These are phyloP conservation scores for Kwoniella europaea DNA, from an alignment of 768 basidiomycete genomes.

Conservation along the genomic window DNA sequence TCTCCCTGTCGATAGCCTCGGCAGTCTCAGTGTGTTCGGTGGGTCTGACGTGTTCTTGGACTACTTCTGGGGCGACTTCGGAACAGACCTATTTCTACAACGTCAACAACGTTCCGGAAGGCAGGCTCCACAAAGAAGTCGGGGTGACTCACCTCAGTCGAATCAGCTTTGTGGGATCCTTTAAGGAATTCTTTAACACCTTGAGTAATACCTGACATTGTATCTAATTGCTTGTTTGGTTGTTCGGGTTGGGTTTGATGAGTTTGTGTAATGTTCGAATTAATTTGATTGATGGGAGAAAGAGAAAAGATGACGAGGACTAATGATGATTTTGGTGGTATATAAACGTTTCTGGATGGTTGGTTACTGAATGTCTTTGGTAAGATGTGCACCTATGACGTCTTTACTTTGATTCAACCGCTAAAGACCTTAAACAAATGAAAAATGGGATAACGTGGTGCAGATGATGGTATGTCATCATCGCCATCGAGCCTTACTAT, in stretches of 20 bases:
- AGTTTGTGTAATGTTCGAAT: slow-evolving; percentile 3
- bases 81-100: slow-evolving; percentile 50
- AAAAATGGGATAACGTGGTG: background rate
- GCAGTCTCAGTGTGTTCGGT: slow-evolving; percentile 53
- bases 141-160: slow-evolving; percentile 48
- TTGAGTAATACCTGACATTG: slow-evolving; percentile 38
- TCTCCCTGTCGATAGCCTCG: slow-evolving; percentile 58
- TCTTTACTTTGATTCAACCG: background rate
- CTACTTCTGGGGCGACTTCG: slow-evolving; percentile 57
- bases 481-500: background rate
- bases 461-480: background rate
- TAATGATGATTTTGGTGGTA: background rate
- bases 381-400: background rate
- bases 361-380: background rate
- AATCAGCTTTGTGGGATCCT: slow-evolving; percentile 49
- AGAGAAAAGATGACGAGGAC: slow-evolving; percentile 1
- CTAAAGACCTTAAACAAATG: background rate
- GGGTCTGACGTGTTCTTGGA: slow-evolving; percentile 54
- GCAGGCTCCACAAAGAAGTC: no score
- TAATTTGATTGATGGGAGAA: slow-evolving; percentile 2
- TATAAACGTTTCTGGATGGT: background rate
- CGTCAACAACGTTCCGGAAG: slow-evolving; percentile 2
- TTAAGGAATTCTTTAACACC: slow-evolving; percentile 53
- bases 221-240: slow-evolving; percentile 19
- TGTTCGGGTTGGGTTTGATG: slow-evolving; percentile 14